Percentiles rank a stretch among this genome's conserved stretches.
Evolutionary conservation across 73 alveolate genomes (phyloP).

Genomic region (Stentor roeselii): DNA sequence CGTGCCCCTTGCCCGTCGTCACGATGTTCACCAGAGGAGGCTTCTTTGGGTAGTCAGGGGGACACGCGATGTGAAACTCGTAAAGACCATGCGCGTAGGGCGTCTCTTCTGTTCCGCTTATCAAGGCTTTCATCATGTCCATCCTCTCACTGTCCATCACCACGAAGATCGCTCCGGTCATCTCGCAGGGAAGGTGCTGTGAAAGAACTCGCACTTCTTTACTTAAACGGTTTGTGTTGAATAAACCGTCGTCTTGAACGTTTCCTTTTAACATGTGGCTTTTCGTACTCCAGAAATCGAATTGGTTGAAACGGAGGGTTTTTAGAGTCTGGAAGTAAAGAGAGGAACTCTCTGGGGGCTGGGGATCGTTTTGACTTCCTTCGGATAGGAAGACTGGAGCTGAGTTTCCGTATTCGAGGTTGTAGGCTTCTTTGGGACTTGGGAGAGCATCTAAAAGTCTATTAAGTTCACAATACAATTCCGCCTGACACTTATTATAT

Average conservation of each 20-base stretch:
- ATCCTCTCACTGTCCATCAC: conserved; percentile 89
- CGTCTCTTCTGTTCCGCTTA: conserved; percentile 94
- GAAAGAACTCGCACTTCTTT: conserved; percentile 95
- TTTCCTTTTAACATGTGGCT: background rate
- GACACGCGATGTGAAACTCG: conserved; percentile 88
- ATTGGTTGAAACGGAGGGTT: background rate
- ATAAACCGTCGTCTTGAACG: background rate
- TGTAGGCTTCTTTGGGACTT: background rate
- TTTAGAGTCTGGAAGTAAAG: conserved; percentile 1
- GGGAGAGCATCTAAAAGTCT: background rate
- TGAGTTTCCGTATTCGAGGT: background rate
- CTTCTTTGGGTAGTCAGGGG: conserved; percentile 86
- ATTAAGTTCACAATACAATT: background rate
- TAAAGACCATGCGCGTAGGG: conserved; percentile 98
- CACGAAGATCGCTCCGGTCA: conserved; percentile 93
- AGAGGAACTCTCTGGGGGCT: conserved; percentile 11
- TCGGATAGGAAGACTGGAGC: background rate
- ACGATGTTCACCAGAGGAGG: conserved; percentile 91
- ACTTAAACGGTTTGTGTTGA: conserved; percentile 60
- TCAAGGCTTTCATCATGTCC: conserved; percentile 92
- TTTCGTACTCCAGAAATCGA: background rate
- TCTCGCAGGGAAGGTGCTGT: conserved; percentile 88
- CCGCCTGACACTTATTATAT: background rate
- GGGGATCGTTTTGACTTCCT: conserved; percentile 18
- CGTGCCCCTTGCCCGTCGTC: conserved; percentile 91